Base-by-base conservation (phyloP, 2,329 filamentous ascomycete species). In the Aureobasidium namibiae region DNA sequence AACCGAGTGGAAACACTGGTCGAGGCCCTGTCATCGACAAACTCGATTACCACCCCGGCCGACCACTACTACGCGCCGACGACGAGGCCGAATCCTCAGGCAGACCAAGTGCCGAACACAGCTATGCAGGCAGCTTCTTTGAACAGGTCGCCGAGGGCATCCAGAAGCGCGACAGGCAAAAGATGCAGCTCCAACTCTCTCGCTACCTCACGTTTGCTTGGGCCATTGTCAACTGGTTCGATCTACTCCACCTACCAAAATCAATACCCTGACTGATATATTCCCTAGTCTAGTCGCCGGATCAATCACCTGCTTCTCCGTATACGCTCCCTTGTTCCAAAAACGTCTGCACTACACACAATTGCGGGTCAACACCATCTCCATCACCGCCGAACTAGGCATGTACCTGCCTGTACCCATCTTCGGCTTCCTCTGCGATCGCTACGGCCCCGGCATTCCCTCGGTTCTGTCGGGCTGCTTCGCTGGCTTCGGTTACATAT, bases 331-430 rank as follows among this genome's bases (percentile, higher is more conserved):
- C 65, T 80, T 95, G 49, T 90, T 99, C 75, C 90, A 96, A 72
- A 87, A 87, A 59, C 85, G 86, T 45, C 80, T 99, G 54, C 87
- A 85, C 69, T 99, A 97, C 75, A 87, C 86, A 3, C 94, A 99
- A 74, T 82, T 94, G 63, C 89, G 94, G 72, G 90, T 99, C 73
- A 97, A 97, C 73, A 84, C 87, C 31, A 85, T 96, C 46, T 88
- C 90, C 62, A 95, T 95, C 66, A 86, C 88, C 16, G 90, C 90
- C 59, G 92, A 92, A 70, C 77, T 97, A 39, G 87, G 89, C 38
- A 86, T 95, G 76, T 99, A 99, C 75, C 81, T 96, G 5, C 89
- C 90, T n/a, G 91, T 97, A 2, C 89, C 92, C 2, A 67, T 94
- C 41, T 87, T 95, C 67, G 94, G 94, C 38, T 95, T 92, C 73